Evolutionary conservation across 768 basidiomycete species (phyloP).

Genomic region (Auricularia sp.): DNA sequence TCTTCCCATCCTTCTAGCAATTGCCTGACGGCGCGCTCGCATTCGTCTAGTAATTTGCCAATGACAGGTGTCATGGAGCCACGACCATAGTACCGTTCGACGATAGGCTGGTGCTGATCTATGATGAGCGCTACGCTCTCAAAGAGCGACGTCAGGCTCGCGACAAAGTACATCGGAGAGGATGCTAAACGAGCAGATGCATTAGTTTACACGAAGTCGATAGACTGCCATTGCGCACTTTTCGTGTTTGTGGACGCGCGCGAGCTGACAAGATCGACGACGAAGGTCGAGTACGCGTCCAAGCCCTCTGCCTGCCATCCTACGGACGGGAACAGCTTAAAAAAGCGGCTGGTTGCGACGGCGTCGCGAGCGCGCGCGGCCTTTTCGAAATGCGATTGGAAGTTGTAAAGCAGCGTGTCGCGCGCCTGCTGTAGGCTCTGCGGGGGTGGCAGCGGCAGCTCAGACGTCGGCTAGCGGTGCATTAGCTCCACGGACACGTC

Average conservation of each 20-base stretch:
- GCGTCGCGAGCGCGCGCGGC: constrained; percentile 79
- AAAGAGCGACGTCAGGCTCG: constrained; percentile 81
- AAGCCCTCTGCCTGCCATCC: constrained; percentile 90
- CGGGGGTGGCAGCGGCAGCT: constrained; percentile 74
- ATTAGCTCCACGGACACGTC: not conserved
- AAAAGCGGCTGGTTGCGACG: constrained; percentile 82
- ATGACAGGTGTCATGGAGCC: constrained; percentile 82
- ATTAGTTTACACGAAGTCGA: constrained; percentile 8
- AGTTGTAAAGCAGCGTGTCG: constrained; percentile 63
- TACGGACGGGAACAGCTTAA: constrained; percentile 93
- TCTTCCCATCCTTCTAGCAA: constrained; percentile 85
- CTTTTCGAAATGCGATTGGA: constrained; percentile 68
- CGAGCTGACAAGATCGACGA: constrained; percentile 78
- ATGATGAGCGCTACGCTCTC: constrained; percentile 94
- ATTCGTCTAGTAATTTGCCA: constrained; percentile 67
- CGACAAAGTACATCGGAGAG: constrained; percentile 86
- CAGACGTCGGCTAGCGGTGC: constrained; percentile 71
- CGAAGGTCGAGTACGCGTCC: constrained; percentile 85
- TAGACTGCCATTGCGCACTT: constrained; percentile 36
- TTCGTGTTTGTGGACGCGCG: constrained; percentile 72
- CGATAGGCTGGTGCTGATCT: constrained; percentile 94
- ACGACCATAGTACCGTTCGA: constrained; percentile 93
- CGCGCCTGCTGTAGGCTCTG: constrained; percentile 74
- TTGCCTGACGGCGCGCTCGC: constrained; percentile 70
- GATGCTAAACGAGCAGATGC: constrained; percentile 46